phyloP scores from a whole-genome alignment of 2,329 filamentous ascomycete genomes.

The Phaeosphaeriaceae sp. region DNA sequence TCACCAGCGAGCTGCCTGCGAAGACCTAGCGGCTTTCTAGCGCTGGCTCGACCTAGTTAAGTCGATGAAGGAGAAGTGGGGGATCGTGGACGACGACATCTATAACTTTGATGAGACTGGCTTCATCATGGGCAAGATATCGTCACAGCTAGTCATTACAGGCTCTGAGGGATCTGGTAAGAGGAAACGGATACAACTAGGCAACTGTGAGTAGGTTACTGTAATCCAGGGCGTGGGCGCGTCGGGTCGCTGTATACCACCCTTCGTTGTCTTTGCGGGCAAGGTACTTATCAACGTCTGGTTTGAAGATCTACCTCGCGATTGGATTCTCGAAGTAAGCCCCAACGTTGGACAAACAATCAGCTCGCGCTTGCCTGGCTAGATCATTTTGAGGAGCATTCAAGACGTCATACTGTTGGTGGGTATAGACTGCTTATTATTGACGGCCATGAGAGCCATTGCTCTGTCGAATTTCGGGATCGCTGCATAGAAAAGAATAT shows the following conservation, averaged over 20 bases:
- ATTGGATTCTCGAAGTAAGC: conserved; percentile 39
- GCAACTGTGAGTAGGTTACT: conserved; percentile 37
- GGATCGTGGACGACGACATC: conserved; percentile 11
- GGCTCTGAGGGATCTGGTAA: conserved; percentile 19
- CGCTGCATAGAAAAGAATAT: conserved; percentile 28
- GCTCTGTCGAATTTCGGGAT: conserved; percentile 44
- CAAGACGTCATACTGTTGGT: conserved; percentile 24
- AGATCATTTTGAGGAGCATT: too few relatives aligned
- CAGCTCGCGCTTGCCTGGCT: conserved; percentile 45
- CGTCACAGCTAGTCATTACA: conserved; percentile 32
- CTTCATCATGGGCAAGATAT: conserved; percentile 42
- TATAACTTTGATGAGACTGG: conserved; percentile 38
- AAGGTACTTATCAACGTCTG: conserved; percentile 8
- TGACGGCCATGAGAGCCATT: conserved; percentile 47
- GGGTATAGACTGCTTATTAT: conserved; percentile 47
- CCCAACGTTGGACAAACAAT: conserved; percentile 47
- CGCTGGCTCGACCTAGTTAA: too few relatives aligned
- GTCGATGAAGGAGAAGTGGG: too few relatives aligned
- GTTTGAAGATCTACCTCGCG: conserved; percentile 13
- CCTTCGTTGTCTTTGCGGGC: conserved; percentile 24
- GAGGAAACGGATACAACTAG: conserved; percentile 26
- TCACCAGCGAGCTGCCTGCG: too few relatives aligned
- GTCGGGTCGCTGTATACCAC: conserved; percentile 8
- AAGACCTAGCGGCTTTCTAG: too few relatives aligned
- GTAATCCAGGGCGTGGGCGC: conserved; percentile 23